Conservation (phyloP, 441 rosid genomes). For the Gossypium aridum region DNA sequence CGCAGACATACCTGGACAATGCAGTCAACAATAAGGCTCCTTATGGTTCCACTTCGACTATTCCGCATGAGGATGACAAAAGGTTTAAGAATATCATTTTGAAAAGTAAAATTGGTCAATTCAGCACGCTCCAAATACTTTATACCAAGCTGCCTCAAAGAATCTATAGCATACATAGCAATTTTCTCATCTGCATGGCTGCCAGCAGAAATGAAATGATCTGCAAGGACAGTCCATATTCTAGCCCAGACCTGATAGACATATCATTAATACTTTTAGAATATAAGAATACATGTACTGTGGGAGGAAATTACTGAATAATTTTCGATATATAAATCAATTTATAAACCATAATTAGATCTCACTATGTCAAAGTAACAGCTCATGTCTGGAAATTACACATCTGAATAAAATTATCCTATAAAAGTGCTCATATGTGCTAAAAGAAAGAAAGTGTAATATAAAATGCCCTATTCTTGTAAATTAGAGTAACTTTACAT, state of each 20-base stretch:
- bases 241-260: conserved; percentile 94
- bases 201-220: conserved; percentile 98
- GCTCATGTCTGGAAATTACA: not conserved
- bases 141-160: conserved; percentile 97
- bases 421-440: not conserved
- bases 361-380: not conserved
- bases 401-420: not conserved
- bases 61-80: conserved; percentile 95
- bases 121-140: conserved; percentile 98
- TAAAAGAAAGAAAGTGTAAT: not conserved
- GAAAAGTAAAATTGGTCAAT: conserved; percentile 93
- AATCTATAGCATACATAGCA: conserved; percentile 99
- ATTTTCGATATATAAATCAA: not conserved
- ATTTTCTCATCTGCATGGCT: conserved; percentile 97
- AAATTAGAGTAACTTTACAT: not conserved
- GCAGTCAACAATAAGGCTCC: conserved; percentile 97
- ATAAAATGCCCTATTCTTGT: not conserved
- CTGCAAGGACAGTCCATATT: conserved; percentile 97
- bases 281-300: not conserved
- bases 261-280: conserved; percentile 19
- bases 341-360: conserved; percentile 1
- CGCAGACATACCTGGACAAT: conserved; percentile 75
- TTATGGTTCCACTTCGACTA: conserved; percentile 78
- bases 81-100: conserved; percentile 98
- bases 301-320: conserved; percentile 5